Evolutionary conservation across 768 basidiomycete species (phyloP).

Genomic region (Tricholomella constricta): DNA sequence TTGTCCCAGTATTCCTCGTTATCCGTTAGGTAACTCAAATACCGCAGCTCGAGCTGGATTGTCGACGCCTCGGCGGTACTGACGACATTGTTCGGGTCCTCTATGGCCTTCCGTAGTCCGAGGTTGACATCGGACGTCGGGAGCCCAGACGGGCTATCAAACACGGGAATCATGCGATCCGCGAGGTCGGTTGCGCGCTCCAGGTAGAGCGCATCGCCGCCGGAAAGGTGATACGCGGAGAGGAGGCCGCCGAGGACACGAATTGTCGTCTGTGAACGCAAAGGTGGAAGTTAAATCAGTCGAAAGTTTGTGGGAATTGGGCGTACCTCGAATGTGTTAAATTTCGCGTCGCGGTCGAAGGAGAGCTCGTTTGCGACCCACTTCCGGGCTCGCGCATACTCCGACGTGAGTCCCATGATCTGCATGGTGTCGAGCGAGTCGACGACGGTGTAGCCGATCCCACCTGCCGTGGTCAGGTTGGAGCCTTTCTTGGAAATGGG

Average conservation of each 20-base stretch:
- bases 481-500: conserved; percentile 74
- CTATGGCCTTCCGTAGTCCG: conserved; percentile 55
- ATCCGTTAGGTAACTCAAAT: conserved; percentile 76
- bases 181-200: conserved; percentile 81
- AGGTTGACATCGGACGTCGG: conserved; percentile 82
- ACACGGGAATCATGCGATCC: conserved; percentile 79
- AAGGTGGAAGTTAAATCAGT: background rate
- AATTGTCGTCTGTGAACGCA: conserved; percentile 89
- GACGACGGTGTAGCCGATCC: conserved; percentile 88
- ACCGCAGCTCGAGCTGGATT: conserved; percentile 88
- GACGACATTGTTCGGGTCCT: conserved; percentile 63
- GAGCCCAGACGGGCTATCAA: conserved; percentile 80
- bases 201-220: conserved; percentile 69
- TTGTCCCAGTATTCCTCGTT: conserved; percentile 84
- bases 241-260: conserved; percentile 90
- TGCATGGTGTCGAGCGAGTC: conserved; percentile 90
- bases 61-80: conserved; percentile 87
- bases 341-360: conserved; percentile 80
- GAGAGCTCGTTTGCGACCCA: conserved; percentile 74
- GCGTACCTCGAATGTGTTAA: conserved; percentile 88
- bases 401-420: conserved; percentile 80
- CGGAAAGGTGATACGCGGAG: conserved; percentile 83
- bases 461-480: conserved; percentile 76
- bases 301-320: background rate
- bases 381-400: conserved; percentile 75